Conservation (phyloP, 257 asterid genomes). For the Jacaranda copaia region DNA sequence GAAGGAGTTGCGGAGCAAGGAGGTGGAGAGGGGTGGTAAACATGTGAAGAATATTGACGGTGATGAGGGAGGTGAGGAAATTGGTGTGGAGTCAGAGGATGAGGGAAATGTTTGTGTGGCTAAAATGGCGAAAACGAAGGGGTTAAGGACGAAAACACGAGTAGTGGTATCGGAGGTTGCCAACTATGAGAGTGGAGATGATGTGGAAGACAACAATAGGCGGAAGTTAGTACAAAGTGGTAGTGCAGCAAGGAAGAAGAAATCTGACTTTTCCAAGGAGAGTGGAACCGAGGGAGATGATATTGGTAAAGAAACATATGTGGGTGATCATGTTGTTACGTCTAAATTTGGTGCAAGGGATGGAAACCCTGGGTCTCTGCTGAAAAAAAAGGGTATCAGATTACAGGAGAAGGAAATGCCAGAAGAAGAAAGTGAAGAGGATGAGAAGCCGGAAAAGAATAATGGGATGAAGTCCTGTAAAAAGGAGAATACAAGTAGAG, state of each 20-base stretch:
- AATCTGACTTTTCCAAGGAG: neutral
- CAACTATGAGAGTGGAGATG: conserved; percentile 22
- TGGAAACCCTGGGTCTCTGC: neutral
- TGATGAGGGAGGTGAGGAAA: conserved; percentile 12
- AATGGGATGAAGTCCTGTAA: neutral
- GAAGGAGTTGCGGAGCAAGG: conserved; percentile 36
- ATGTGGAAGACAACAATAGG: neutral
- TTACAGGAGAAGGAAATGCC: conserved; percentile 8
- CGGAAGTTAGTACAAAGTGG: neutral
- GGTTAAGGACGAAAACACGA: conserved; percentile 18
- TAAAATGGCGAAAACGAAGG: conserved; percentile 25
- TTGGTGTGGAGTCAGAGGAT: neutral
- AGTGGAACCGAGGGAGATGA: neutral
- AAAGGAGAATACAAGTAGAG: too few species aligned
- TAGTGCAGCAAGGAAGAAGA: neutral
- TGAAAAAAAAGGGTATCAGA: conserved; percentile 24
- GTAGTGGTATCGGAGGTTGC: conserved; percentile 1
- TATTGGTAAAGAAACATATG: neutral
- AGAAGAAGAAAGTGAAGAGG: conserved; percentile 1
- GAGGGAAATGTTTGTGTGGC: neutral
- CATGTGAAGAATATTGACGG: neutral
- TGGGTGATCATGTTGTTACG: neutral
- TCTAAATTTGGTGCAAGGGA: conserved; percentile 9
- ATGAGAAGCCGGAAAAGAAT: neutral
- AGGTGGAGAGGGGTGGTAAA: conserved; percentile 22